These are phyloP conservation scores for Abrus precatorius DNA, from an alignment of 306 rosid species.

Conservation along the genomic window DNA sequence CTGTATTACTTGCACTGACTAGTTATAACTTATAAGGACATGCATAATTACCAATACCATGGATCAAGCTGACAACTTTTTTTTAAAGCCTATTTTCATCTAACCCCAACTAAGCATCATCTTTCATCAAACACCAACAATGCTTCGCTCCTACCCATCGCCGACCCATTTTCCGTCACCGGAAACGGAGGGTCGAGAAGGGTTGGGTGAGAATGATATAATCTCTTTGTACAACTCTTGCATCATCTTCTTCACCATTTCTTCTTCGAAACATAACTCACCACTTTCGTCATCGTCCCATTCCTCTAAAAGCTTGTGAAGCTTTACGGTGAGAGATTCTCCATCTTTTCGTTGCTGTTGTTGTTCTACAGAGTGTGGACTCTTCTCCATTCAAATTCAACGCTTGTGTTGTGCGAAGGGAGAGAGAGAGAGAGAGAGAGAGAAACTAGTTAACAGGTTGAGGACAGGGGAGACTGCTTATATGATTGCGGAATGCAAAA, in stretches of 20 bases:
- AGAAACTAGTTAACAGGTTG: background rate
- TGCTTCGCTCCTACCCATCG: background rate
- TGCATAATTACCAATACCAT: too few species aligned
- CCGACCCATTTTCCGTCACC: background rate
- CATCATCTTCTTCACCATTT: conserved; percentile 40
- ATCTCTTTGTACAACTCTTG: conserved; percentile 47
- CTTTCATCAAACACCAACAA: background rate
- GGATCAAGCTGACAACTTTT: too few species aligned
- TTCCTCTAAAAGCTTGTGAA: conserved; percentile 41
- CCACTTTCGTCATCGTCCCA: conserved; percentile 33
- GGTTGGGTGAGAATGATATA: background rate
- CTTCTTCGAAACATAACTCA: conserved; percentile 37
- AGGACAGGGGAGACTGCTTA: background rate
- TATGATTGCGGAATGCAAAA: too few species aligned
- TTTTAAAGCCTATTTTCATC: too few species aligned
- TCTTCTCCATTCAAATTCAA: conserved; percentile 31
- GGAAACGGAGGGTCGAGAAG: background rate
- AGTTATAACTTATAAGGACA: too few species aligned
- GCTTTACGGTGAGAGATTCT: background rate
- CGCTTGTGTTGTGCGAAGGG: background rate
- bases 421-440: background rate
- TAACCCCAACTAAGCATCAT: too few species aligned
- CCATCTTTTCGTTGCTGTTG: background rate
- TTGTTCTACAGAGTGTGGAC: background rate
- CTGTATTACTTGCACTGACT: too few species aligned